Base-by-base conservation (phyloP, 257 asterid genomes). In the Penstemon eatonii region DNA sequence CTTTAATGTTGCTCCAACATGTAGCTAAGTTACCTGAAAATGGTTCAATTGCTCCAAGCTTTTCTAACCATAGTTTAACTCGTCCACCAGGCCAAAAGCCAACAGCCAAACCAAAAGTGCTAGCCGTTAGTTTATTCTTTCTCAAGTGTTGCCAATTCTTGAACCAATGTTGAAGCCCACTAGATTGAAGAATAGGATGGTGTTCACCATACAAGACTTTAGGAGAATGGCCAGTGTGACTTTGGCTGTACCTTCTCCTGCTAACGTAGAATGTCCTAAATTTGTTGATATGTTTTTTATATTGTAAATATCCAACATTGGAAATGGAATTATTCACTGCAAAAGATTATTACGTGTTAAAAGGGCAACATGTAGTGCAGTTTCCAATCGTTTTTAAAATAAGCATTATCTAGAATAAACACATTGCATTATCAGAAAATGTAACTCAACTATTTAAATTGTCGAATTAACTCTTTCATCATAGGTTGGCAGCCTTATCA, bases 61-160 rank as follows among this genome's bases (percentile, higher is more conserved):
- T 92, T 82, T 92, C 98, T 67, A 79, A 75, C 98, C 98, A 92
- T 33, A 89, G 73, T 58, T 88, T 83, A 73, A 78, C 78, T 51
- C 98, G 86, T 57, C 98, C 83, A 18, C 70, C 76, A 41, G 80
- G 96, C 88, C 90, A 92, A 60, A 92, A 85, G 36, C 97, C 98
- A 73, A 89, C 63, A 5, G 96, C 97, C 60, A 73, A 73, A 55
- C 80, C 79, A 66, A 92, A 92, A 68, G 96, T 92, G 73, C 96
- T 92, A 33, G 98, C 95, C n/a, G 96, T 92, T 55, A 87, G 82
- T 74, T 81, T 92, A 79, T 81, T 62, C 81, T 68, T 84, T 79
- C 98, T 86, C 78, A 83, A 60, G 69, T 87, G 81, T 74, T 84
- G 95, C 98, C 96, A 89, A 72, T 89, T 87, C 83, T 92, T 92